These are phyloP conservation scores for Pichia thaimueangensis DNA, from an alignment of 805 yeast species.

Conservation along the genomic window DNA sequence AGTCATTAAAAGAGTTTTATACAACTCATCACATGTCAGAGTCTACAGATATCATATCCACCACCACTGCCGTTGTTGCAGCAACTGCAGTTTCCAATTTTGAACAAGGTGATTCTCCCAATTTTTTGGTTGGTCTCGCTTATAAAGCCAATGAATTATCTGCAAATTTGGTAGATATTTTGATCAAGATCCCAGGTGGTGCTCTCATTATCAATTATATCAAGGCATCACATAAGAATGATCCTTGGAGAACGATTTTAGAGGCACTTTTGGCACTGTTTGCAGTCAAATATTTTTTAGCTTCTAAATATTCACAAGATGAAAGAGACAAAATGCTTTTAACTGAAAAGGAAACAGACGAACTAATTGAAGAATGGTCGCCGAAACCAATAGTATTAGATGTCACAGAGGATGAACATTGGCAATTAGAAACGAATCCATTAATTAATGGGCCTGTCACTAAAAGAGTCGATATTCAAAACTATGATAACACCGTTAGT, in stretches of 20 bases:
- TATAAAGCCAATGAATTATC: constrained; percentile 23
- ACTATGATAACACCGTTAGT: constrained; percentile 19
- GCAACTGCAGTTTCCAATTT: not conserved
- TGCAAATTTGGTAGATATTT: constrained; percentile 18
- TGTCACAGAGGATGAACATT: constrained; percentile 43
- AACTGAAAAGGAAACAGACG: constrained; percentile 63
- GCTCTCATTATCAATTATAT: constrained; percentile 61
- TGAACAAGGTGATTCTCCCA: constrained; percentile 17
- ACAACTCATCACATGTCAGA: too few species aligned
- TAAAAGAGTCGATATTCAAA: constrained; percentile 28
- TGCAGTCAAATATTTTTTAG: constrained; percentile 78
- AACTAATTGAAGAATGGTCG: constrained; percentile 82
- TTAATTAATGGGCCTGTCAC: constrained; percentile 48
- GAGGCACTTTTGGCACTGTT: constrained; percentile 72
- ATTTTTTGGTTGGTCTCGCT: constrained; percentile 23
- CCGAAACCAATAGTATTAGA: constrained; percentile 76
- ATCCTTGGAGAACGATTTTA: constrained; percentile 82
- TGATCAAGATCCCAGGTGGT: constrained; percentile 48
- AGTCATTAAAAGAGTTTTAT: too few species aligned
- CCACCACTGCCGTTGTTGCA: too few species aligned
- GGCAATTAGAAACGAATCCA: constrained; percentile 64
- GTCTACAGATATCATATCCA: too few species aligned
- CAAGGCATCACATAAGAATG: constrained; percentile 81
- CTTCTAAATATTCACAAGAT: constrained; percentile 68
- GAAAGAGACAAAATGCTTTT: constrained; percentile 64